Base-by-base conservation (phyloP, 2,329 filamentous ascomycete species). In the Colletotrichum filicis region DNA sequence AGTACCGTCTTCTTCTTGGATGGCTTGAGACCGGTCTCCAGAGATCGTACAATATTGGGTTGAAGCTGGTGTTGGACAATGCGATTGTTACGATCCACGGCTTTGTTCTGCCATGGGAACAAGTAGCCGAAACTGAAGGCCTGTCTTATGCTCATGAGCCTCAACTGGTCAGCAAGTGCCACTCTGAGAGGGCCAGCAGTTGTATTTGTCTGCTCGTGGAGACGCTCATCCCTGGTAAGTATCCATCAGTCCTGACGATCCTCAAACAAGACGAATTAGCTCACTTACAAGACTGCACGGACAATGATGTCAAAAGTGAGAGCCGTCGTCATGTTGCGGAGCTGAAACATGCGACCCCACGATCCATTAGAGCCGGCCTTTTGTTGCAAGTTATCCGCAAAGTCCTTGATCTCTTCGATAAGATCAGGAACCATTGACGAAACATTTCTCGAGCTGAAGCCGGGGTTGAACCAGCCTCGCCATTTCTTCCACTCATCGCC, bases 381-480 rank as follows among this genome's bases (percentile, higher is more conserved):
- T 19, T 58, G 49, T 7, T 22, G 19, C 19, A 71, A 28, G 12
- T 62, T 71, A 5, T 62, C 58, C 24, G 49, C 57, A 24, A 71
- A 68, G 14, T 58, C 64, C 6, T 53, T 35, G 7, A 65, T 61
- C 22, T 70, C 66, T 22, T 73, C 66, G 8, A 70, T 55, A 5
- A 73, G 55, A 14, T 59, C 65, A 5, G 70, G 70, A 1, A 69
- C 59, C 49, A 73, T 64, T 14, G 60, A 59, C 0, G 42, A 64
- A 0, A 63, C 42, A 28, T 71, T 71, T 3, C 68, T 71, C 14
- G 61, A 55, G 22, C 42, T 37, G 46, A 85, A 85, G 1, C 79
- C 82, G 0, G 80, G 82, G 26, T 78, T 84, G 26, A 84, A 79
- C 46, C 78, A 68, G 49, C 72, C 76, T 69, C 62, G 80, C 79